Base-by-base conservation (phyloP, 2,329 filamentous ascomycete species). In the Chrysoporthe puriensis region DNA sequence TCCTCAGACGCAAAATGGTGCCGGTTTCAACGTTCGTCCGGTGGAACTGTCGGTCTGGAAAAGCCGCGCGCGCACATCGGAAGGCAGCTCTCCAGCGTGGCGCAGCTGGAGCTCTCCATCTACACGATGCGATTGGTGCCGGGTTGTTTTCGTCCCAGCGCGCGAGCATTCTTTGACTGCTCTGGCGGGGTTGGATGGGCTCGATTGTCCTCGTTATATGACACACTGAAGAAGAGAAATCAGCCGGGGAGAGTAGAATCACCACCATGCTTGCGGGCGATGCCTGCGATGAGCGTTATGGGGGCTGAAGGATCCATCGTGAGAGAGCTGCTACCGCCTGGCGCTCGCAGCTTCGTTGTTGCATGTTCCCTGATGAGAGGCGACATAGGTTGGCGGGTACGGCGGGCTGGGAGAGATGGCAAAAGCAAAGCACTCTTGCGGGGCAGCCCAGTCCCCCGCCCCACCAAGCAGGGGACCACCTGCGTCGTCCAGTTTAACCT, bases 11-110 rank as follows among this genome's bases (percentile, higher is more conserved):
- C 44, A 14, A 26, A 26, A 40, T 26, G 54, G 40, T 52, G 52
- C 62, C 52, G 58, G 67, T 69, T 69, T 69, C 67, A 65, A 46
- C 63, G 8, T 13, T n/a, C 58, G 21, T n/a, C 63, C 63, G 61
- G 58, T 56, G 43, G 16, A 14, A 46, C 50, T 42, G 36, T 34
- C 32, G 26, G 26, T 6, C n/a, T 43, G 11, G n/a, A 11, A 11
- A n/a, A 21, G 46, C 9, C 32, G 18, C 43, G 34, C 44, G 26
- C 40, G 32, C 32, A 42, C 4, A 36, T 52, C 60, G 9, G 18
- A 48, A 44, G 44, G 9, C 18, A 13, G n/a, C 60, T 8, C 26
- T 2, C 7, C 34, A n/a, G 9, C 32, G 34, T 34, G 32, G 16
- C 18, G 26, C 32, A n/a, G 3, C 54, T n/a, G 26, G 32, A 26